Percentiles rank a stretch among this genome's conserved stretches.
Evolutionary conservation across 106 monocot genomes (phyloP).

Genomic region (Acorus calamus): DNA sequence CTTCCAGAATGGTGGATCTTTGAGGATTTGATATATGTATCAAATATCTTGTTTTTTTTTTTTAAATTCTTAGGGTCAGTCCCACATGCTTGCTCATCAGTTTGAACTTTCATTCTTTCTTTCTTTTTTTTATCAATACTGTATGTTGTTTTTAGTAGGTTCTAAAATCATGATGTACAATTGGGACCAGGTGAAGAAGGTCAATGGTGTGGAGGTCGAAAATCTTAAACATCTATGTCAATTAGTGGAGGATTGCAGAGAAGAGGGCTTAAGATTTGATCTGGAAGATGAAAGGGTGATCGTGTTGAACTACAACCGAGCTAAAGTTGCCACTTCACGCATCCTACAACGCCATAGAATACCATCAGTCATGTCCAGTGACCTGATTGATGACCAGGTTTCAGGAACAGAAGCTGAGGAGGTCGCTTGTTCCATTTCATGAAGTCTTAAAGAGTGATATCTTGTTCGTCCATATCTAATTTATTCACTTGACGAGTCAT

Average conservation of each 20-base stretch:
- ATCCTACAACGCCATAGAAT: constrained; percentile 80
- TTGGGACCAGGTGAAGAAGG: constrained; percentile 70
- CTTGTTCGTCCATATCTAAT: too few species aligned
- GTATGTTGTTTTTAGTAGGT: neutral
- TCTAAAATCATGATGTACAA: too few species aligned
- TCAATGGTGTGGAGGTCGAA: constrained; percentile 69
- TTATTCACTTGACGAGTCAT: too few species aligned
- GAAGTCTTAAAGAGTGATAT: too few species aligned
- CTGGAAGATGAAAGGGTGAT: constrained; percentile 93
- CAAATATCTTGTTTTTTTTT: too few species aligned
- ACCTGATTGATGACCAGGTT: constrained; percentile 36
- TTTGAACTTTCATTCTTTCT: neutral
- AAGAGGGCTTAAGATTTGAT: constrained; percentile 77
- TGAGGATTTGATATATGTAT: too few species aligned
- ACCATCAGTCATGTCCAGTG: constrained; percentile 68
- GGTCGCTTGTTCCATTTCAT: neutral
- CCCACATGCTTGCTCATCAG: too few species aligned
- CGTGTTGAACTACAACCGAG: constrained; percentile 61
- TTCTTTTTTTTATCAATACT: neutral
- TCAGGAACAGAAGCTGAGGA: constrained; percentile 10
- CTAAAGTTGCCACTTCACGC: constrained; percentile 59
- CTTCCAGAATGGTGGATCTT: too few species aligned
- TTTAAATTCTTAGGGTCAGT: too few species aligned
- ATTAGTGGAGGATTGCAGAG: constrained; percentile 59
- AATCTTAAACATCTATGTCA: constrained; percentile 79